Evolutionary conservation across 75 land plant species (phyloP).

Genomic region (Pseudotsuga menziesii): DNA sequence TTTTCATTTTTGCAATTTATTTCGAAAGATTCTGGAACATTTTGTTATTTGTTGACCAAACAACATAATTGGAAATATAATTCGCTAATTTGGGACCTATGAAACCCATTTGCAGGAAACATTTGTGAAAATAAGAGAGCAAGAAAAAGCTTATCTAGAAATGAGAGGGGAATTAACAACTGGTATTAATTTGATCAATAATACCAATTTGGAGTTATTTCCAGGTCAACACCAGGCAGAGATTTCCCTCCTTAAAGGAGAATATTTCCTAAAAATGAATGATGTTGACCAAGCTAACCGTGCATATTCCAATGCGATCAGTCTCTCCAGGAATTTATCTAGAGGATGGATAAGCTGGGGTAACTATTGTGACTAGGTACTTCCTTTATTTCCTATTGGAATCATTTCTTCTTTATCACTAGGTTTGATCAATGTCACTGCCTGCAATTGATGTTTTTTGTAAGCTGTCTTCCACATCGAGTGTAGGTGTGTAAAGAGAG

Average conservation of each 20-base stretch:
- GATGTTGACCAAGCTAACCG: conserved; percentile 83
- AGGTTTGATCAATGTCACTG: background rate
- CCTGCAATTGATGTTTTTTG: background rate
- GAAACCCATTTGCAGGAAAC: too few species aligned
- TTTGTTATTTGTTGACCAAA: too few species aligned
- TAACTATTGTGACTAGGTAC: conserved; percentile 94
- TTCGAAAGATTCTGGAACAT: too few species aligned
- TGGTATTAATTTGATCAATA: too few species aligned
- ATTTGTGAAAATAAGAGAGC: too few species aligned
- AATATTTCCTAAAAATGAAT: conserved; percentile 71
- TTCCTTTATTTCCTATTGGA: background rate
- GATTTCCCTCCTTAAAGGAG: conserved; percentile 39
- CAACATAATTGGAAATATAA: too few species aligned
- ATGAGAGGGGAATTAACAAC: too few species aligned
- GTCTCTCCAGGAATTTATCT: conserved; percentile 71
- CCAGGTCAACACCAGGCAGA: too few species aligned
- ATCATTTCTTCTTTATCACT: background rate
- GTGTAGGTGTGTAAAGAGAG: conserved; percentile 81
- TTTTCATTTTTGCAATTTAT: too few species aligned
- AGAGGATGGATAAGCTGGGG: conserved; percentile 99
- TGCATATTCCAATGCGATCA: conserved; percentile 74
- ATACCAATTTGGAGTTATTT: too few species aligned
- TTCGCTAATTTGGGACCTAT: too few species aligned
- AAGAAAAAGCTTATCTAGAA: too few species aligned
- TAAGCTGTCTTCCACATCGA: background rate